Evolutionary conservation across 2,329 filamentous ascomycete species (phyloP).

Genomic region (Apiospora koreana): DNA sequence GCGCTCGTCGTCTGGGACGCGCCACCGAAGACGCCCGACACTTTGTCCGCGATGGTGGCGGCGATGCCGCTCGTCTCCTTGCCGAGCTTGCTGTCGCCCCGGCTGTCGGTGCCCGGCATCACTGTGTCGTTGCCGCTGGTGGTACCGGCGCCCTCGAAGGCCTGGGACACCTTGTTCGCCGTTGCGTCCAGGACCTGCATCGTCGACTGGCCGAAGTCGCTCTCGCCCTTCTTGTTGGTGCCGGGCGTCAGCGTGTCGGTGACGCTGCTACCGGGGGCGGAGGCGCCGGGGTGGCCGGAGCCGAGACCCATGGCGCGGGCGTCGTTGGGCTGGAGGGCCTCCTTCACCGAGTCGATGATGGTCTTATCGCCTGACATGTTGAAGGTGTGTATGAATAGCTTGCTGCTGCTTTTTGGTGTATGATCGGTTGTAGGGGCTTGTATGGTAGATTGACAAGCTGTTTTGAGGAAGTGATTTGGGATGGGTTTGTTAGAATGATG

Average conservation of each 20-base stretch:
- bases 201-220: not conserved
- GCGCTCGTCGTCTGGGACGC: not conserved
- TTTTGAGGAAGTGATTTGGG: not conserved
- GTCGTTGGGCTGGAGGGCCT: constrained; percentile 9
- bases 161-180: not conserved
- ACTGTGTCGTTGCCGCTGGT: not conserved
- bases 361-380: constrained; percentile 8
- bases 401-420: not conserved
- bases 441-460: not conserved
- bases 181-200: not conserved
- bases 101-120: constrained; percentile 1
- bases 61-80: constrained; percentile 5
- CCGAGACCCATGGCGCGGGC: constrained; percentile 6
- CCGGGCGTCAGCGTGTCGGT: not conserved
- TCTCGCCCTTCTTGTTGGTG: constrained; percentile 2
- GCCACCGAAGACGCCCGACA: constrained; percentile 1
- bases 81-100: constrained; percentile 1
- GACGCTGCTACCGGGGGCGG: not conserved
- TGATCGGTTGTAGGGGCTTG: not conserved
- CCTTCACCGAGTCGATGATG: constrained; percentile 7
- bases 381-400: not conserved
- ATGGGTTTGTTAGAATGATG: not conserved
- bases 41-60: constrained; percentile 4
- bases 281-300: not conserved
- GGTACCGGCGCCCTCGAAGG: not conserved